Evolutionary conservation across 352 stramenopile species (phyloP), one percentile per base, ranked within the genome.

Genomic region (Thalassiosira livingstoniorum): DNA sequence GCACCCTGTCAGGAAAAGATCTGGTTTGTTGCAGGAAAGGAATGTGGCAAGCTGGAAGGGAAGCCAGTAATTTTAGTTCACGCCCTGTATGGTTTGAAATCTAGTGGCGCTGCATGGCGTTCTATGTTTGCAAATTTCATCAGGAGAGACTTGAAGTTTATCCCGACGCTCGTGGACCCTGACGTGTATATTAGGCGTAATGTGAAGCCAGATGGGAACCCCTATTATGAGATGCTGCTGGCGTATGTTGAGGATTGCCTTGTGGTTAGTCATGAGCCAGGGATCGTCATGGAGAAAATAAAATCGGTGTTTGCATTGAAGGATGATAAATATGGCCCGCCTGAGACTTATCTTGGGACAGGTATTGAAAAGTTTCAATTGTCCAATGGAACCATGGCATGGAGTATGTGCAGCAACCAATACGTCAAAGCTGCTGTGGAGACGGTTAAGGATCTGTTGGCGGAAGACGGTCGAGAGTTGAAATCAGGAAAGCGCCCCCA

Each of bases 41-140:
- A 90, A 64, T 91, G 87, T 69, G 87, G 87, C 45, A 27, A 21
- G 2, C 37, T 86, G 54, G 27, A 82, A 57, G 85, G 80, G 32
- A 75, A 61, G 39, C 29, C 55, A 13, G 60, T 70, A 4, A 76
- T 85, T 0, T 63, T 92, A 13, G 64, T 71, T 0, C 31, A 64
- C 4, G 85, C 82, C 25, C 45, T 92, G 2, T 92, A 91, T 76
- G 82, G 87, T 47, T 37, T 87, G 3, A 89, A 89, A 35, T 65
- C 35, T 32, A 64, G 25, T 66, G 85, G 78, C 11, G 73, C 79
- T 27, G 55, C 74, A 10, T 92, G 81, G 53, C 57, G 82, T 23
- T 39, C 53, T 2, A 58, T 84, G 35, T 78, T 90, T 2, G 58
- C 60, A 29, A 27, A 82, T 29, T 66, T 64, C 21, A 78, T 92